A percentile compares a stretch with the other conserved stretches of the same genome.
These are phyloP conservation scores for Cardamine occulta DNA, from an alignment of 345 rosid species.

Conservation along the genomic window DNA sequence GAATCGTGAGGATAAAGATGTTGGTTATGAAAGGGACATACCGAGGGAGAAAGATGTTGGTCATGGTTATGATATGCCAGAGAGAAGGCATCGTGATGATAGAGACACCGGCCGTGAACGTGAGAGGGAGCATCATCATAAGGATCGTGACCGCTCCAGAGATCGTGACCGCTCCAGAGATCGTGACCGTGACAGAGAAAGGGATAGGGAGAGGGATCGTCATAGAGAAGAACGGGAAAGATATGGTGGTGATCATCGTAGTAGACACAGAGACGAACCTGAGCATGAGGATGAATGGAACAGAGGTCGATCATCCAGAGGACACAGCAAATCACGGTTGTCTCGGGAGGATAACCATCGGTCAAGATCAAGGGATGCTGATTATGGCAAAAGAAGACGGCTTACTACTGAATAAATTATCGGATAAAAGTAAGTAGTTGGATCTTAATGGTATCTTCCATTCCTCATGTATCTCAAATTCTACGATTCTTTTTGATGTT, in stretches of 20 bases:
- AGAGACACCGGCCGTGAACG: constrained; percentile 67
- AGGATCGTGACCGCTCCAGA: constrained; percentile 67
- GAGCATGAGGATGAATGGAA: constrained; percentile 75
- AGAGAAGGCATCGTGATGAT: constrained; percentile 68
- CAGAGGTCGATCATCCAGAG: constrained; percentile 65
- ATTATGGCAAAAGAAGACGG: constrained; percentile 82
- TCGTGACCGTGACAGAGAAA: constrained; percentile 57
- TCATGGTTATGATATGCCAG: constrained; percentile 61
- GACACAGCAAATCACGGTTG: constrained; percentile 63
- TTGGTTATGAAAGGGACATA: constrained; percentile 58
- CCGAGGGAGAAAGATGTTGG: constrained; percentile 67
- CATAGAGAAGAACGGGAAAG: constrained; percentile 68
- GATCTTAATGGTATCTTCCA: constrained; percentile 16
- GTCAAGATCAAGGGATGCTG: constrained; percentile 73
- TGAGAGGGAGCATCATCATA: constrained; percentile 63
- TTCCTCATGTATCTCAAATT: constrained; percentile 11
- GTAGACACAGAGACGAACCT: constrained; percentile 57
- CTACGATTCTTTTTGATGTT: constrained; percentile 4
- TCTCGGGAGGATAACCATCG: constrained; percentile 71
- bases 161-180: constrained; percentile 68
- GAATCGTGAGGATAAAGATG: constrained; percentile 71
- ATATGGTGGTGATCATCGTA: constrained; percentile 59
- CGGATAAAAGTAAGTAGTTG: constrained; percentile 32
- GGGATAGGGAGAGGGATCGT: constrained; percentile 67
- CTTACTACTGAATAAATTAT: constrained; percentile 56